Evolutionary conservation across 345 rosid genomes (phyloP).

Genomic region (Hibiscus tridactylites): DNA sequence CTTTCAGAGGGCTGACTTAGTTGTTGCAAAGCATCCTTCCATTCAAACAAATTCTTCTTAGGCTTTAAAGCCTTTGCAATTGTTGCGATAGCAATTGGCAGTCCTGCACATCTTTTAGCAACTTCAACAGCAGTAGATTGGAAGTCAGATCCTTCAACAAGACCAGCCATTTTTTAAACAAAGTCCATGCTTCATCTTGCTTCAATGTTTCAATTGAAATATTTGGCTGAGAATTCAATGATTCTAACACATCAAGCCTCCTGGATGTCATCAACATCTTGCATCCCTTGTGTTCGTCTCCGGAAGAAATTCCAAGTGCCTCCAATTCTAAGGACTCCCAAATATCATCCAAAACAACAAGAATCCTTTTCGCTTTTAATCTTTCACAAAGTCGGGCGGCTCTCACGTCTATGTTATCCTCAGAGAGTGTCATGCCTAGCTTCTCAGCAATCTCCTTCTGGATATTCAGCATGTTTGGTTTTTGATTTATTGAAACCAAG

Average conservation of each 20-base stretch:
- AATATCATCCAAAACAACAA: not conserved
- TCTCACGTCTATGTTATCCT: too few species aligned
- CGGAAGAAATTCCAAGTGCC: not conserved
- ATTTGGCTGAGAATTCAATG: not conserved
- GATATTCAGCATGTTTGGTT: not conserved
- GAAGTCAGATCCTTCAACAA: not conserved
- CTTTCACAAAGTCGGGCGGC: too few species aligned
- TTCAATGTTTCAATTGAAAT: not conserved
- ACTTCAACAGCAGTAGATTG: slow-evolving; percentile 4
- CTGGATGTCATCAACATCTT: slow-evolving; percentile 21
- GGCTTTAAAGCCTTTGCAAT: slow-evolving; percentile 14
- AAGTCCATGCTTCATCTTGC: slow-evolving; percentile 14
- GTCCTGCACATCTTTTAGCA: slow-evolving; percentile 15
- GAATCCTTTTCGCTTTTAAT: not conserved
- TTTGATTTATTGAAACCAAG: too few species aligned
- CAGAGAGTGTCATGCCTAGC: too few species aligned
- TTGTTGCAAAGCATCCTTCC: slow-evolving; percentile 7
- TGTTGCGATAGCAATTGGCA: slow-evolving; percentile 16
- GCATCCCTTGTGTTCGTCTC: not conserved
- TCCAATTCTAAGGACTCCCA: not conserved
- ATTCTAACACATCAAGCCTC: not conserved
- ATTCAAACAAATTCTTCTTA: not conserved
- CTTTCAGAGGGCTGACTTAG: not conserved
- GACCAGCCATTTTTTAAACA: slow-evolving; percentile 12
- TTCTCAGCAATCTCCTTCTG: not conserved